These are phyloP conservation scores for Apiotrichum sp. DNA, from an alignment of 1,284 basidiomycete species.

Conservation along the genomic window DNA sequence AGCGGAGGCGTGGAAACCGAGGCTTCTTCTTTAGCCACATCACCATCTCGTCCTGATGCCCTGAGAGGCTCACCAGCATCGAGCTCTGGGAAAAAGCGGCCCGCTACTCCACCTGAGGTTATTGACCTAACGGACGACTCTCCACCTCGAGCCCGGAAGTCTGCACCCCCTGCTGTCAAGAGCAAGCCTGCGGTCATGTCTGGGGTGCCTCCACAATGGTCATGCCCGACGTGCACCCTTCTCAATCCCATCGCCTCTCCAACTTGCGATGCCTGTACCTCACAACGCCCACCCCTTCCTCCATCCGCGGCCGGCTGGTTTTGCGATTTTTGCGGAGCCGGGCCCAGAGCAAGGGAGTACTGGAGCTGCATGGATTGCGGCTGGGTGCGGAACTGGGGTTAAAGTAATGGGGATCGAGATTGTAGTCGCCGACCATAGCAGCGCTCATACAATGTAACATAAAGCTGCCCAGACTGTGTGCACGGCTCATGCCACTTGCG, in stretches of 20 bases:
- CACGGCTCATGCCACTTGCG: no score
- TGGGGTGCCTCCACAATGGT: constrained; percentile 50
- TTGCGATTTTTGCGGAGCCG: constrained; percentile 62
- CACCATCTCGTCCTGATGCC: no score
- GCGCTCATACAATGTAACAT: no score
- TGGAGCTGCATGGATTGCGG: constrained; percentile 73
- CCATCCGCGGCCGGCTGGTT: constrained; percentile 54
- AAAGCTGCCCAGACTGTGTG: no score
- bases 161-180: no score
- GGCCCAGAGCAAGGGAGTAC: constrained; percentile 57
- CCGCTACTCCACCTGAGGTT: neutral
- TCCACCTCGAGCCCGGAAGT: neutral
- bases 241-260: constrained; percentile 54
- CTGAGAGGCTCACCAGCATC: no score
- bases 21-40: no score
- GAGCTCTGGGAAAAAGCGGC: no score
- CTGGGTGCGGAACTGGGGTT: constrained; percentile 54
- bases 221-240: constrained; percentile 66
- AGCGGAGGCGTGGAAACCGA: no score
- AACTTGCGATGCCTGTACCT: constrained; percentile 61
- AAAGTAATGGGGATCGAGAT: neutral
- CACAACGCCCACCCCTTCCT: constrained; percentile 48
- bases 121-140: neutral
- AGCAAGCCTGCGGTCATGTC: no score
- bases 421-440: no score